Base-by-base conservation (phyloP, 768 basidiomycete species). In the Naganishia vishniacii region DNA sequence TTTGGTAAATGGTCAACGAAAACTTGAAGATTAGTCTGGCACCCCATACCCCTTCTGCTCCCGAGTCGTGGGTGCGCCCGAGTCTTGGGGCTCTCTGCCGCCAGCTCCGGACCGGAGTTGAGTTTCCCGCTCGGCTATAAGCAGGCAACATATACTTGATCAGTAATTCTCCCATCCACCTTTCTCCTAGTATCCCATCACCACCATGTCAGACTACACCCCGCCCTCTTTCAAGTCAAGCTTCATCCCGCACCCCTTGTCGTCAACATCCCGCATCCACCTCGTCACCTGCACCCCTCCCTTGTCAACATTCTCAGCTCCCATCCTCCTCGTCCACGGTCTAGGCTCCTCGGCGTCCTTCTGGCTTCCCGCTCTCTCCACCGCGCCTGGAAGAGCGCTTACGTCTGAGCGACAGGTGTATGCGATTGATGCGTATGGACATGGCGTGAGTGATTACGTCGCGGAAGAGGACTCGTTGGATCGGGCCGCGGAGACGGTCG, bases 331-430 rank as follows among this genome's bases (percentile, higher is more conserved):
- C 12, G 18, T 58, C 31, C 64, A 65, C 47, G 64, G 64, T 29
- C 64, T 65, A 26, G 64, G 64, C 13, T 65, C 64, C 7, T 26
- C 64, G 11, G 25, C 64, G 3, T 65, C 64, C 2, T 65, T 37
- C 64, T 65, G 56, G 53, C 28, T 59, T 12, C 53, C 64, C 13
- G 5, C 46, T 1, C 32, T 65, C 13, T 47, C 32, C 16, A 44
- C 45, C 28, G 11, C 37, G 15, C 15, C 25, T 15, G 34, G 42
- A 16, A 18, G 18, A 6, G 25, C 1, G 2, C 41, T 65, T 23
- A 16, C 5, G 18, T 2, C 25, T 5, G 11, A 40, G 12, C 42
- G 64, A 9, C 26, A 45, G 3, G 56, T 65, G 9, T 46, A 44
- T 45, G 51, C 45, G 4, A 34, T 59, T 29, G 64, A 65, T 34